Evolutionary conservation across 2,329 filamentous ascomycete species (phyloP), one percentile per base, ranked within the genome.

Genomic region (Pseudogymnoascus sp.): DNA sequence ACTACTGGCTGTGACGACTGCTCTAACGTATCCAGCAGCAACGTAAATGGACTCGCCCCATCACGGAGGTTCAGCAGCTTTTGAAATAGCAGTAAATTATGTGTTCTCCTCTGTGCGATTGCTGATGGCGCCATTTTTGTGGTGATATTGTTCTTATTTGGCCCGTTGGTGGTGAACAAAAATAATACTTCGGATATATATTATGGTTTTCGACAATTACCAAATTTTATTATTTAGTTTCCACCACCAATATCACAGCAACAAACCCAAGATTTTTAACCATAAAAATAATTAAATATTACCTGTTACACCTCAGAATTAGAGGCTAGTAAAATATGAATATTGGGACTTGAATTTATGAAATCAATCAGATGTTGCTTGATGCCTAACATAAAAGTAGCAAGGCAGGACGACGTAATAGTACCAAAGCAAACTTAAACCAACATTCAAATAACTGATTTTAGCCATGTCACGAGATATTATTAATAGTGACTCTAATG

Each of bases 21-120:
- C 76, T 96, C 91, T 31, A 97, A 79, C 35, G 82, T 90, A 74
- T 97, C 93, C 62, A 96, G 80, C 2, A 97, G 76, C 27, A 97
- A 79, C 0, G 92, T 97, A 70, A 97, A 85, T 2, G 93, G 93
- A 58, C 91, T 96, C 12, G 89, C 86, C 62, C 85, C 86, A 74
- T 94, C 89, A 65, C 91, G 84, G 62, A 91, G 79, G 71, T 87
- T 90, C 66, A 96, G 80, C 1, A 96, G 79, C 71, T 91, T 92
- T 66, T 92, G 90, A 62, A 96, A 86, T 2, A 96, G 80, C 2
- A 96, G 83, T 21, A 95, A 77, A 72, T 92, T 92, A 75, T 96
- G 92, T 17, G 91, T 92, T 66, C 91, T 84, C 31, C 89, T 82
- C 71, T 96, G 90, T 55, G 82, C 77, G 48, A 82, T 76, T n/a